Conservation (phyloP, 257 asterid genomes). For the Cordia subcordata region DNA sequence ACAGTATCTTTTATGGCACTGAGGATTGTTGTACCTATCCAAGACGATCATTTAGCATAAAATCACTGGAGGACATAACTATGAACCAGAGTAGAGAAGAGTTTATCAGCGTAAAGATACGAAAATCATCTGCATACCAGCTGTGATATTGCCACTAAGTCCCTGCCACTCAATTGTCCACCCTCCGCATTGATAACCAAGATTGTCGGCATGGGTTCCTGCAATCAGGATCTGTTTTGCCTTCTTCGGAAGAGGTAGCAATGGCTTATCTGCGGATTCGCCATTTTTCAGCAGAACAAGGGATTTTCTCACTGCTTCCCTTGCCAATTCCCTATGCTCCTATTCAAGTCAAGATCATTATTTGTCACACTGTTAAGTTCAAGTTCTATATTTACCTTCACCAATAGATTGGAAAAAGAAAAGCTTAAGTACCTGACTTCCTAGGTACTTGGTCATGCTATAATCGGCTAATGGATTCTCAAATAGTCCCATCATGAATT, state of each 20-base stretch:
- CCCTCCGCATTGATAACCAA: conserved; percentile 37
- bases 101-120: too few species aligned
- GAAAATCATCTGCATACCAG: conserved; percentile 7
- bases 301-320: conserved; percentile 44
- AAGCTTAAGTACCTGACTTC: conserved; percentile 39
- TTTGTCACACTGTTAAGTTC: not conserved
- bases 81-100: not conserved
- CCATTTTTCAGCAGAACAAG: conserved; percentile 37
- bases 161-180: conserved; percentile 46
- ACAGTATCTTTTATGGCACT: conserved; percentile 16
- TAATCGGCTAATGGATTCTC: conserved; percentile 65
- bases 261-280: conserved; percentile 15
- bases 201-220: conserved; percentile 36
- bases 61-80: not conserved
- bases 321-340: conserved; percentile 38
- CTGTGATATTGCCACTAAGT: conserved; percentile 20
- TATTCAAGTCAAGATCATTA: not conserved
- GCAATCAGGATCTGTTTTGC: conserved; percentile 24
- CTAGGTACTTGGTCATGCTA: conserved; percentile 59
- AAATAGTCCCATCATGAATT: conserved; percentile 63
- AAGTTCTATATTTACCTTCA: not conserved
- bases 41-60: not conserved
- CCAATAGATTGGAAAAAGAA: not conserved
- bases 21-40: conserved; percentile 23
- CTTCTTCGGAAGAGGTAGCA: conserved; percentile 36